Conservation (phyloP, 208 protist species). For the Trichomonas tenax region DNA sequence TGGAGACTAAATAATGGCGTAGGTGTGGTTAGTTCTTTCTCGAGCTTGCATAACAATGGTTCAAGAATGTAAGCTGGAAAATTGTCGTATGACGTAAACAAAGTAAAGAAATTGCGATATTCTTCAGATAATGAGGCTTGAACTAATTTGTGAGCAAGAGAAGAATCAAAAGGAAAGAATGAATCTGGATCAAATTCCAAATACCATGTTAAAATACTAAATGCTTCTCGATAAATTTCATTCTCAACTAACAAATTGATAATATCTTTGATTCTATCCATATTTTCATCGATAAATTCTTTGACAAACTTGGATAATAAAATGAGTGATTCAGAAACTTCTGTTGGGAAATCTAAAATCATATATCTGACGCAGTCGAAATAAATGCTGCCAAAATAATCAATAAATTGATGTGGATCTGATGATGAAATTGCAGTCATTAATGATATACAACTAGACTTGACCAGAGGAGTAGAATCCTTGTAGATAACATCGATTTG, state of each 20-base stretch:
- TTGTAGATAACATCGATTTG: background rate
- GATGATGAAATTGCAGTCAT: background rate
- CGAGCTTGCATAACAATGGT: background rate
- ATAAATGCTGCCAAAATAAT: background rate
- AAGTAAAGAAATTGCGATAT: background rate
- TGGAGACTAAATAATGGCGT: background rate
- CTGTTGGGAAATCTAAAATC: background rate
- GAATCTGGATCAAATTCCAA: background rate
- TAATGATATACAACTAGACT: background rate
- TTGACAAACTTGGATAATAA: background rate
- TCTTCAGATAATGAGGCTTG: background rate
- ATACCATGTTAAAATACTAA: background rate
- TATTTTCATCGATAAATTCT: background rate
- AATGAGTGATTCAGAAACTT: background rate
- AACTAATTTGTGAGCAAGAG: background rate
- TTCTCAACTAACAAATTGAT: background rate
- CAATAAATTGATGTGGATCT: background rate
- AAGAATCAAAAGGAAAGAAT: background rate
- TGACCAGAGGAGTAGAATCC: background rate
- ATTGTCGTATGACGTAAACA: background rate
- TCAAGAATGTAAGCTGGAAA: background rate
- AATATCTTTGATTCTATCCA: background rate
- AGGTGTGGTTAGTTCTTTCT: background rate
- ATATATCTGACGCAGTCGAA: background rate
- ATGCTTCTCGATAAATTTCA: background rate